phyloP scores from a whole-genome alignment of 208 protist species.

The Crithidia fasciculata region DNA sequence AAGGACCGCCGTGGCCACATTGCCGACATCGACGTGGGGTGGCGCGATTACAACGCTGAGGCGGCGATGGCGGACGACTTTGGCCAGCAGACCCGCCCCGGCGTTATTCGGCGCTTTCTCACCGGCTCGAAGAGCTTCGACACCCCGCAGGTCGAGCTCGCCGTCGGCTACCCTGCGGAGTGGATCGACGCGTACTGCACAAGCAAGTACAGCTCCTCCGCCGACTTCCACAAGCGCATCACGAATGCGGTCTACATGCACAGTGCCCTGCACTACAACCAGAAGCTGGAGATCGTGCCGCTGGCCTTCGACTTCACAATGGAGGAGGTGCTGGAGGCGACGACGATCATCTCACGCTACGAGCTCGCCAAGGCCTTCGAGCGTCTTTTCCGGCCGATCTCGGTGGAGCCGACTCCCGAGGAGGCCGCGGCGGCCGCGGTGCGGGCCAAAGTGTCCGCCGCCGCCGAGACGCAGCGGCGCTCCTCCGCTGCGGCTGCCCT shows the following conservation, averaged over 20 bases:
- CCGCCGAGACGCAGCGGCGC: background rate
- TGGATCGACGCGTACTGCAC: constrained; percentile 78
- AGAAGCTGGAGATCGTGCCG: constrained; percentile 82
- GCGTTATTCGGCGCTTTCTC: constrained; percentile 35
- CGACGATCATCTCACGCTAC: constrained; percentile 69
- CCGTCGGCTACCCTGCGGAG: constrained; percentile 84
- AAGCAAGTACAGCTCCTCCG: constrained; percentile 54
- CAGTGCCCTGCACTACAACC: constrained; percentile 70
- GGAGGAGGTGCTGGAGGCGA: constrained; percentile 70
- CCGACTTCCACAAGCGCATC: constrained; percentile 76
- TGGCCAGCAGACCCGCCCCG: constrained; percentile 22
- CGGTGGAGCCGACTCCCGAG: constrained; percentile 18
- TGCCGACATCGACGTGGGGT: constrained; percentile 75
- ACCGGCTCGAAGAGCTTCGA: constrained; percentile 28
- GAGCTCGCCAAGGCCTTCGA: constrained; percentile 80
- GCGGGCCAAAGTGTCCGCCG: background rate
- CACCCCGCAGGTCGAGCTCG: constrained; percentile 72
- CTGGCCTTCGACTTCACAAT: constrained; percentile 81
- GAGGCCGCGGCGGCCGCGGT: constrained; percentile 10
- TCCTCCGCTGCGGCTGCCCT: background rate
- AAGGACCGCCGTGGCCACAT: constrained; percentile 44
- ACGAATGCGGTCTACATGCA: constrained; percentile 61
- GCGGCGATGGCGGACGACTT: constrained; percentile 47
- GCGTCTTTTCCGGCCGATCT: constrained; percentile 32
- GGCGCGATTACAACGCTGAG: constrained; percentile 72